Evolutionary conservation across 345 rosid species (phyloP).

Genomic region (Eucalyptus cloeziana): DNA sequence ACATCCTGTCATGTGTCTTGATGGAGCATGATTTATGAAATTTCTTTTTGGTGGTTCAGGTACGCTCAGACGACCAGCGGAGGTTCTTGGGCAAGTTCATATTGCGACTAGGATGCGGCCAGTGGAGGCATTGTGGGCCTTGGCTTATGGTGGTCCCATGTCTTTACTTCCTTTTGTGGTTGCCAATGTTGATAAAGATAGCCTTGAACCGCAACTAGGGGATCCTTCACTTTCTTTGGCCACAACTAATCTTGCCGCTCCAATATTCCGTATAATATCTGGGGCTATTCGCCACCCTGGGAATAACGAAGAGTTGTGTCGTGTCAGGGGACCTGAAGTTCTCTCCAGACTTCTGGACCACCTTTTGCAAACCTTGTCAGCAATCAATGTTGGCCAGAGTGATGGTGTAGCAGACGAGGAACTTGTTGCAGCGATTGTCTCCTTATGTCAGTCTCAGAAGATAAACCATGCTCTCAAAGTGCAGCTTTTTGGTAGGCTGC

Average conservation of each 20-base stretch:
- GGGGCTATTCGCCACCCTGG: constrained; percentile 76
- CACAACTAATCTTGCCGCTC: constrained; percentile 75
- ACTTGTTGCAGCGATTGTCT: constrained; percentile 93
- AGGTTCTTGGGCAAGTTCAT: constrained; percentile 99
- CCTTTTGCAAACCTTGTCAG: constrained; percentile 77
- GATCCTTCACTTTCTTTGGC: constrained; percentile 43
- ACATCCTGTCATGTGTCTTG: neutral
- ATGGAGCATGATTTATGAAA: neutral
- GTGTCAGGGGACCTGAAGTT: constrained; percentile 78
- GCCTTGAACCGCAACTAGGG: constrained; percentile 70
- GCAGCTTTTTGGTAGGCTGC: constrained; percentile 80
- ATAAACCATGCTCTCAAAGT: constrained; percentile 83
- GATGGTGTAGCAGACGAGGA: constrained; percentile 85
- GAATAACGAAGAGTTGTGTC: constrained; percentile 83
- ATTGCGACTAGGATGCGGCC: constrained; percentile 84
- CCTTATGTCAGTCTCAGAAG: constrained; percentile 85
- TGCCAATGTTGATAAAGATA: constrained; percentile 57
- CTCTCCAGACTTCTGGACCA: constrained; percentile 76
- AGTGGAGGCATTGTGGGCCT: constrained; percentile 91
- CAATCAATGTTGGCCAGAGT: constrained; percentile 40
- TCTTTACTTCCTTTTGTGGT: constrained; percentile 85
- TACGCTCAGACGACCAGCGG: constrained; percentile 78
- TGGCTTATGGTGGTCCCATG: constrained; percentile 96
- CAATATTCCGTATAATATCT: constrained; percentile 78
- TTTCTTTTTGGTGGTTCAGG: constrained; percentile 26